Percentiles rank a stretch among this genome's conserved stretches.
Conservation (phyloP, 2,329 filamentous ascomycete genomes). For the Proliferodiscus dingleyae region DNA sequence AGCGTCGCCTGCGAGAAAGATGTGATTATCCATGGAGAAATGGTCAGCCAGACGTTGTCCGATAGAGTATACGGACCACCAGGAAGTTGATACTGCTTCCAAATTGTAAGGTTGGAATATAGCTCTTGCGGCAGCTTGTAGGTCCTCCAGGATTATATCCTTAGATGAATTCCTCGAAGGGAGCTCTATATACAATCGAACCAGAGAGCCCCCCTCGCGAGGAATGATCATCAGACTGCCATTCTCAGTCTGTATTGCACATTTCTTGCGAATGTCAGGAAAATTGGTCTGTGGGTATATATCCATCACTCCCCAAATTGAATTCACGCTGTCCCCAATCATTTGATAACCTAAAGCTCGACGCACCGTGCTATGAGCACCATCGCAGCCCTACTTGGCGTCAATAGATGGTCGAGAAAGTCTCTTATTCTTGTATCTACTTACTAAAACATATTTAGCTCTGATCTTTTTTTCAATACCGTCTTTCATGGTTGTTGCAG, state of each 20-base stretch:
- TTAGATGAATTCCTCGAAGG: constrained; percentile 46
- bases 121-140: constrained; percentile 46
- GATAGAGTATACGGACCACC: constrained; percentile 56
- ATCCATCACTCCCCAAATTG: constrained; percentile 56
- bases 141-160: constrained; percentile 46
- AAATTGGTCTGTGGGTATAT: constrained; percentile 52
- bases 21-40: constrained; percentile 49
- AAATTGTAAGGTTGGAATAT: constrained; percentile 24
- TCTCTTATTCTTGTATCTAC: too few species aligned
- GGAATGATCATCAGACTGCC: constrained; percentile 59
- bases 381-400: constrained; percentile 44
- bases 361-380: constrained; percentile 45
- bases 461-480: constrained; percentile 48
- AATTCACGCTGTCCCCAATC: constrained; percentile 53
- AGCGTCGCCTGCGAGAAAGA: constrained; percentile 53
- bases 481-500: constrained; percentile 49
- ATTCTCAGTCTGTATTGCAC: constrained; percentile 46
- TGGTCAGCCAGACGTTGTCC: constrained; percentile 54
- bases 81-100: constrained; percentile 30
- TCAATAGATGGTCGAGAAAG: constrained; percentile 35
- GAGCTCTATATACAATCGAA: constrained; percentile 53
- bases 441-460: constrained; percentile 24
- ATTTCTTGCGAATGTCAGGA: constrained; percentile 56
- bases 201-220: constrained; percentile 55
- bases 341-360: constrained; percentile 41